phyloP scores from a whole-genome alignment of 495 filamentous ascomycete genomes.

The Xylaria longipes region DNA sequence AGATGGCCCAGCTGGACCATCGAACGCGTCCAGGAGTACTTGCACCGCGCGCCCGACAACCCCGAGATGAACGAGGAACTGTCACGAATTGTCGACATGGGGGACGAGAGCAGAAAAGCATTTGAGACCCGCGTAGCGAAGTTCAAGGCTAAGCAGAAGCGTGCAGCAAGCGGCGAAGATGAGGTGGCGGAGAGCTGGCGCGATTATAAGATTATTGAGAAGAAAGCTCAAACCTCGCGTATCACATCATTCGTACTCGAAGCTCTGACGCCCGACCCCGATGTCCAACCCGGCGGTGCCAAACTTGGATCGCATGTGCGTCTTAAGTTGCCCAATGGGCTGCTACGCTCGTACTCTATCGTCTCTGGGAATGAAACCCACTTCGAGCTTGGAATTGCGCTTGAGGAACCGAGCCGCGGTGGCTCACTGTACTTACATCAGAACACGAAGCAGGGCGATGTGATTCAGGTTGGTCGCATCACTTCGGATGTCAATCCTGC shows the following conservation, averaged over 20 bases:
- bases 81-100: slow-evolving; percentile 52
- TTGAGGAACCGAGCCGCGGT: slow-evolving; percentile 52
- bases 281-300: slow-evolving; percentile 30
- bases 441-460: slow-evolving; percentile 43
- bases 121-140: slow-evolving; percentile 49
- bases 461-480: slow-evolving; percentile 55
- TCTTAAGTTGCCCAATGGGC: slow-evolving; percentile 52
- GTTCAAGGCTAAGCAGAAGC: slow-evolving; percentile 39
- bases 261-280: slow-evolving; percentile 35
- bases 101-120: slow-evolving; percentile 50
- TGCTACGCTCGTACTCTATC: slow-evolving; percentile 55
- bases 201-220: slow-evolving; percentile 53
- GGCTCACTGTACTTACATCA: slow-evolving; percentile 56
- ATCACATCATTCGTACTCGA: slow-evolving; percentile 52
- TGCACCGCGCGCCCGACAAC: slow-evolving; percentile 55
- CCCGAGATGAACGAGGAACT: slow-evolving; percentile 53
- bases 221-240: slow-evolving; percentile 46
- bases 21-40: slow-evolving; percentile 60
- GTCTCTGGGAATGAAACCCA: slow-evolving; percentile 49
- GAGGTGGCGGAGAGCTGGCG: slow-evolving; percentile 47
- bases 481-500: slow-evolving; percentile 45
- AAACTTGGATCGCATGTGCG: slow-evolving; percentile 50
- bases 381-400: slow-evolving; percentile 56
- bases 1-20: slow-evolving; percentile 60
- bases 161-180: slow-evolving; percentile 36